phyloP scores from a whole-genome alignment of 768 basidiomycete genomes.

The Boletus rufocinnamomeus region DNA sequence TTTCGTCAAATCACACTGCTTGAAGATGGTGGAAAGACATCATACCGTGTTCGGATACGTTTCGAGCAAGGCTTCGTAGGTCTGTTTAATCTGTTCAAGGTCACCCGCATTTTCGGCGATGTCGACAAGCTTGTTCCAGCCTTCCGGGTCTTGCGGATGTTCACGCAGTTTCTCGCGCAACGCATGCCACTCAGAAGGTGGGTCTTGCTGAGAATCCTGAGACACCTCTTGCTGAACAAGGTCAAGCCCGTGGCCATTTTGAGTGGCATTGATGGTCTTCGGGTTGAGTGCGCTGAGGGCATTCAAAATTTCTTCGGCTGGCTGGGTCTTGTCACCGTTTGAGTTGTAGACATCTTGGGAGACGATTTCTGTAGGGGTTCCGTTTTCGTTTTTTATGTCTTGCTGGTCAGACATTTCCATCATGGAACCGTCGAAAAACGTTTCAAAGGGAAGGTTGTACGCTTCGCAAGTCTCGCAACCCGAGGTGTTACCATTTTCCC shows the following conservation, averaged over 20 bases:
- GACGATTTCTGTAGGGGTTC: slow-evolving; percentile 29
- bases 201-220: slow-evolving; percentile 32
- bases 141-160: slow-evolving; percentile 73
- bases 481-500: slow-evolving; percentile 26
- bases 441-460: slow-evolving; percentile 24
- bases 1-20: slow-evolving; percentile 28
- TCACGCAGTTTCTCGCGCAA: slow-evolving; percentile 62
- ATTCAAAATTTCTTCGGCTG: slow-evolving; percentile 41
- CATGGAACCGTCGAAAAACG: slow-evolving; percentile 35
- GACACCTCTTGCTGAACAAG: slow-evolving; percentile 24
- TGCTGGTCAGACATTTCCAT: slow-evolving; percentile 41
- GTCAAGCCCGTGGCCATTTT: slow-evolving; percentile 32
- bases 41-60: slow-evolving; percentile 92
- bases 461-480: slow-evolving; percentile 3
- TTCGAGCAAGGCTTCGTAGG: slow-evolving; percentile 80
- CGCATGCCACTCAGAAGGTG: slow-evolving; percentile 67
- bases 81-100: slow-evolving; percentile 74
- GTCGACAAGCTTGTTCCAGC: slow-evolving; percentile 76
- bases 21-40: slow-evolving; percentile 32
- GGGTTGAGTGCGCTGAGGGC: slow-evolving; percentile 38
- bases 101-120: slow-evolving; percentile 77
- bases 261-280: slow-evolving; percentile 26
- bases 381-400: slow-evolving; percentile 29
- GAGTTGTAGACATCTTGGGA: slow-evolving; percentile 31
- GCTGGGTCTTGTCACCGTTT: slow-evolving; percentile 36